Conservation (phyloP, 129 eudicot species). For the Flaveria linearis region DNA sequence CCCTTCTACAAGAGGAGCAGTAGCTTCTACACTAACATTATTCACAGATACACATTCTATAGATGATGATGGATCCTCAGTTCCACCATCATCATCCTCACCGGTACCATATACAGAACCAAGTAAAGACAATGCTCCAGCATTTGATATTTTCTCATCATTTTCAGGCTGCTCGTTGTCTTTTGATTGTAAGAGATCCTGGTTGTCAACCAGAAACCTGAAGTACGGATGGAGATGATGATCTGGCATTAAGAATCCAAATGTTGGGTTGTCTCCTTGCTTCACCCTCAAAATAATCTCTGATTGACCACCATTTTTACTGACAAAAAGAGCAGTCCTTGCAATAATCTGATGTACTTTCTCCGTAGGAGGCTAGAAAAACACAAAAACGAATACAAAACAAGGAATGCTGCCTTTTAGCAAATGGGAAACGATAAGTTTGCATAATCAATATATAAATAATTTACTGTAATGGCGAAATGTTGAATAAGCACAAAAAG, state of each 20-base stretch:
- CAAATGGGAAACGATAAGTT: constrained; percentile 22
- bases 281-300: constrained; percentile 93
- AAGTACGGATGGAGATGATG: constrained; percentile 92
- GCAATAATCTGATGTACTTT: constrained; percentile 92
- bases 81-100: constrained; percentile 77
- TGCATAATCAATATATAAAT: constrained; percentile 14
- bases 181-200: constrained; percentile 57
- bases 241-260: constrained; percentile 97
- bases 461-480: constrained; percentile 19
- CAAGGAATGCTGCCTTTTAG: constrained; percentile 24
- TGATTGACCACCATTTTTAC: constrained; percentile 97
- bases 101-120: constrained; percentile 90
- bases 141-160: constrained; percentile 36
- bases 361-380: constrained; percentile 91
- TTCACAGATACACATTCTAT: constrained; percentile 34
- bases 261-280: constrained; percentile 97
- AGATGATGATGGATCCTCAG: constrained; percentile 39
- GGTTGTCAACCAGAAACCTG: constrained; percentile 82
- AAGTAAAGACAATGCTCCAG: constrained; percentile 86
- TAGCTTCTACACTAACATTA: constrained; percentile 12
- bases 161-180: constrained; percentile 47
- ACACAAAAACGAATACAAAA: constrained; percentile 36
- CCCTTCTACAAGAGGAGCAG: constrained; percentile 29
- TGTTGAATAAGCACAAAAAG: constrained; percentile 27
- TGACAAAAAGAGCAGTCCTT: constrained; percentile 88